Base-by-base conservation (phyloP, 768 basidiomycete species). In the Panellus pusillus region DNA sequence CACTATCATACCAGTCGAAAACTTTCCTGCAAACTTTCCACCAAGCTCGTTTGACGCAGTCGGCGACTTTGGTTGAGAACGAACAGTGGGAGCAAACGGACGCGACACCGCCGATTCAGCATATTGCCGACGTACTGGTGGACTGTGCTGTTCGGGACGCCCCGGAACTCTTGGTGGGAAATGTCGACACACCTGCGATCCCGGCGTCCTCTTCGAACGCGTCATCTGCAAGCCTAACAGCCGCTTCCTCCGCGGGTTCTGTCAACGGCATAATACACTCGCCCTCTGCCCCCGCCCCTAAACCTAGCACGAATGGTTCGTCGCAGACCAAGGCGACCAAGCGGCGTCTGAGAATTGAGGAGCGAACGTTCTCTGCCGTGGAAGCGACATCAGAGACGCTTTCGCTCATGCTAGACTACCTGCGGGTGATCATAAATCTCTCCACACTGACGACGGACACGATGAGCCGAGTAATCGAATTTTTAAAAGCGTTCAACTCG, bases 401-500 rank as follows among this genome's bases (percentile, higher is more conserved):
- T 11, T 71, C 69, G 15, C 74, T 96, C 3, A 74, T 98, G 14
- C 65, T 84, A 36, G 94, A 98, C 66, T 99, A 99, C 69, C 74
- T 98, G 47, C 82, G 83, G 57, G 79, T 98, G 39, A 84, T 98
- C 44, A 79, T 95, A 58, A 98, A 96, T 66, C 73, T 98, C 57
- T 80, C 89, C 32, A 82, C 91, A 70, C 77, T 99, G 46, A 94
- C 92, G 44, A 97, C 91, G 54, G 96, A 99, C 65, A 85, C 88
- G n/a, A 96, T 98, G 91, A 83, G 85, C 57, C 83, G 92, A 32
- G 79, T 95, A 20, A 91, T 98, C 60, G 97, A 99, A 69, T 95
- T 95, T 66, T 75, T 99, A 55, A 98, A 98, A 72, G 88, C 94
- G 24, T 98, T 96, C 77, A 99, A 99, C 69, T 98, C 96, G 28